phyloP scores from a whole-genome alignment of 2,329 filamentous ascomycete species.

The Setomelanomma holmii region DNA sequence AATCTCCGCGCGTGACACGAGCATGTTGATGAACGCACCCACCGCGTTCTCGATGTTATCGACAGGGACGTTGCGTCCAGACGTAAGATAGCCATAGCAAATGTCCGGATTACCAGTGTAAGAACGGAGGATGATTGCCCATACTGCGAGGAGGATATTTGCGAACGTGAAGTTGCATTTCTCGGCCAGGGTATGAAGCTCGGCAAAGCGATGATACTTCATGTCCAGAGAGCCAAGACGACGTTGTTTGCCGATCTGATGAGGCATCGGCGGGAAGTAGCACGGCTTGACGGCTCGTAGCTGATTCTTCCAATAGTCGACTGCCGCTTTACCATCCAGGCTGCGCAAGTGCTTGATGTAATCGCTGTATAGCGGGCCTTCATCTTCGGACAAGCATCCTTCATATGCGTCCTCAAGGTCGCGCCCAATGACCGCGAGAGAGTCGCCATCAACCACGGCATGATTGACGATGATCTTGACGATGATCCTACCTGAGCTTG shows the following conservation, averaged over 20 bases:
- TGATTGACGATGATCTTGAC: constrained; percentile 48
- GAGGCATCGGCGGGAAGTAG: constrained; percentile 38
- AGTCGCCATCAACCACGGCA: constrained; percentile 44
- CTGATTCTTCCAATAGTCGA: constrained; percentile 42
- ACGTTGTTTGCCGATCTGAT: constrained; percentile 30
- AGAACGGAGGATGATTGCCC: constrained; percentile 39
- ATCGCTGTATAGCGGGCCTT: constrained; percentile 43
- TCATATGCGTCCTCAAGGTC: constrained; percentile 43
- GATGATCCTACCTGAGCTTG: constrained; percentile 34
- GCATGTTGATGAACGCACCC: constrained; percentile 56
- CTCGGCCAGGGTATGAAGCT: constrained; percentile 39
- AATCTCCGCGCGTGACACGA: constrained; percentile 34
- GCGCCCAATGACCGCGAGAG: constrained; percentile 36
- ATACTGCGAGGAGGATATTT: constrained; percentile 42
- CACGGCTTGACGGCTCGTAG: constrained; percentile 40
- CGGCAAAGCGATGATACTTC: constrained; percentile 36
- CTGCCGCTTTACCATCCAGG: constrained; percentile 24
- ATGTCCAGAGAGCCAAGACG: constrained; percentile 37
- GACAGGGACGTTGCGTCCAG: constrained; percentile 54
- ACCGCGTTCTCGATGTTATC: constrained; percentile 55
- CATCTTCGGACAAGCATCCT: constrained; percentile 27
- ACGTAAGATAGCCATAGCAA: constrained; percentile 48
- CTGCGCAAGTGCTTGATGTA: constrained; percentile 44
- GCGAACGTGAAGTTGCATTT: constrained; percentile 37
- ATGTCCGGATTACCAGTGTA: constrained; percentile 42